A percentile compares a stretch with the other conserved stretches of the same genome.
Conservation (phyloP, 2,329 filamentous ascomycete genomes). For the Canariomyces notabilis region DNA sequence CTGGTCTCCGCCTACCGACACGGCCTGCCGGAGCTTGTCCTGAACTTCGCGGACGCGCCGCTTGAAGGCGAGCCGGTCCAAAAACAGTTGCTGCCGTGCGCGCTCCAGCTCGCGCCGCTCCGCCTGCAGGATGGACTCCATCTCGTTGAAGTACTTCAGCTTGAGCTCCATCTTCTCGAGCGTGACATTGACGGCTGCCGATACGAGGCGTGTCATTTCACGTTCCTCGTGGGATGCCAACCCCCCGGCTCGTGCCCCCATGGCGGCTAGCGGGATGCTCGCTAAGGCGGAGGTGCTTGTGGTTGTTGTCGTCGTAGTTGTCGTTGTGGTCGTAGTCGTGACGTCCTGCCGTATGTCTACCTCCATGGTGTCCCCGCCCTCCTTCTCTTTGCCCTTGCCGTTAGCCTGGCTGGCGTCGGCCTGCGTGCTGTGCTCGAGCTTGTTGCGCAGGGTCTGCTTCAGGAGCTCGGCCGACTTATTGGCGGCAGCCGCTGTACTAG, state of each 20-base stretch:
- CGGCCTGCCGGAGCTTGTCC: constrained; percentile 60
- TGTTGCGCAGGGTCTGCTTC: constrained; percentile 70
- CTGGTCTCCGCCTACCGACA: constrained; percentile 44
- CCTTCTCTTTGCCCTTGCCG: constrained; percentile 54
- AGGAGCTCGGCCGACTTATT: constrained; percentile 84
- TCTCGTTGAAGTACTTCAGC: constrained; percentile 91
- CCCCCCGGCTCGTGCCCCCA: constrained; percentile 78
- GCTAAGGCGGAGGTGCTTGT: constrained; percentile 51
- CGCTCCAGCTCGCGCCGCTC: constrained; percentile 91
- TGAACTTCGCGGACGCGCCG: constrained; percentile 80
- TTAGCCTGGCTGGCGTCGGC: constrained; percentile 42
- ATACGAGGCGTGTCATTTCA: constrained; percentile 90
- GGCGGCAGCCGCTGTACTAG: constrained; percentile 83
- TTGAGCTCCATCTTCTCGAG: constrained; percentile 95
- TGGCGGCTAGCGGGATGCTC: constrained; percentile 77
- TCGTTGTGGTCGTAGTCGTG: constrained; percentile 43
- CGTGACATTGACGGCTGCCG: constrained; percentile 87
- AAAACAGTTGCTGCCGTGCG: constrained; percentile 84
- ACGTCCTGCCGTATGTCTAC: constrained; percentile 49
- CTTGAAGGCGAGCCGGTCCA: constrained; percentile 87
- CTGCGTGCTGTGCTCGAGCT: constrained; percentile 54
- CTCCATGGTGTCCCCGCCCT: constrained; percentile 58
- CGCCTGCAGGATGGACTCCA: constrained; percentile 86
- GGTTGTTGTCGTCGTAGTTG: constrained; percentile 45
- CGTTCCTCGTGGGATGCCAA: constrained; percentile 95